Conservation (phyloP, 805 yeast species). For the Hanseniaspora taiwanica region DNA sequence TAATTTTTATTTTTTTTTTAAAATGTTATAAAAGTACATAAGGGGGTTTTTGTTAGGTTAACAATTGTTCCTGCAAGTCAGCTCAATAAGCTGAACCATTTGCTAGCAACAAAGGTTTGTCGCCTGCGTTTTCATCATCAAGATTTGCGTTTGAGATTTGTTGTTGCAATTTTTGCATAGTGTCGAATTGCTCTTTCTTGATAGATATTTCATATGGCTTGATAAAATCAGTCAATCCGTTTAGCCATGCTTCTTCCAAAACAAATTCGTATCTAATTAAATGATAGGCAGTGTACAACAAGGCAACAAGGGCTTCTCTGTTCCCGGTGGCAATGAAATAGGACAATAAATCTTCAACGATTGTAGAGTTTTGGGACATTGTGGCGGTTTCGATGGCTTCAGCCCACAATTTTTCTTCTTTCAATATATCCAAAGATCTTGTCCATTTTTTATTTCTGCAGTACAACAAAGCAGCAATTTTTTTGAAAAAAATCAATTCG, state of each 20-base stretch:
- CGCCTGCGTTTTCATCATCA: conserved; percentile 39
- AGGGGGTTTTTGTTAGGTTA: too few relatives aligned
- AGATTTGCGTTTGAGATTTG: conserved; percentile 61
- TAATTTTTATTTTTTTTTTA: conserved; percentile 1
- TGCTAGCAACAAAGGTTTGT: conserved; percentile 70
- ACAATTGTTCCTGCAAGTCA: not conserved
- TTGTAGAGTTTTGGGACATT: conserved; percentile 59
- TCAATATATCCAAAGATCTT: conserved; percentile 77
- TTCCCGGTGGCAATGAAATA: conserved; percentile 96
- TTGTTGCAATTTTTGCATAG: conserved; percentile 47
- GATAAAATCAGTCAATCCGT: conserved; percentile 66
- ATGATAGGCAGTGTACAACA: conserved; percentile 75
- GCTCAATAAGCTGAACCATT: conserved; percentile 38
- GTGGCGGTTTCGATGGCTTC: conserved; percentile 92
- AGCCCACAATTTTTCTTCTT: conserved; percentile 87
- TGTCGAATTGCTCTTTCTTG: conserved; percentile 63
- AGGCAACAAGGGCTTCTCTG: conserved; percentile 87
- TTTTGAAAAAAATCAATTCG: conserved; percentile 82
- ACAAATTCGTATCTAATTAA: conserved; percentile 72
- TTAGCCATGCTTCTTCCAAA: conserved; percentile 82
- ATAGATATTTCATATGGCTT: conserved; percentile 86
- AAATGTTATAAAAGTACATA: too few relatives aligned
- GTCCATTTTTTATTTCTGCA: conserved; percentile 88
- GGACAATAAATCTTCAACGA: conserved; percentile 76
- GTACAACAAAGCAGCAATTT: conserved; percentile 87